Evolutionary conservation across 257 asterid species (phyloP), one percentile per base, ranked within the genome.

Genomic region (Nicotiana sylvestris): DNA sequence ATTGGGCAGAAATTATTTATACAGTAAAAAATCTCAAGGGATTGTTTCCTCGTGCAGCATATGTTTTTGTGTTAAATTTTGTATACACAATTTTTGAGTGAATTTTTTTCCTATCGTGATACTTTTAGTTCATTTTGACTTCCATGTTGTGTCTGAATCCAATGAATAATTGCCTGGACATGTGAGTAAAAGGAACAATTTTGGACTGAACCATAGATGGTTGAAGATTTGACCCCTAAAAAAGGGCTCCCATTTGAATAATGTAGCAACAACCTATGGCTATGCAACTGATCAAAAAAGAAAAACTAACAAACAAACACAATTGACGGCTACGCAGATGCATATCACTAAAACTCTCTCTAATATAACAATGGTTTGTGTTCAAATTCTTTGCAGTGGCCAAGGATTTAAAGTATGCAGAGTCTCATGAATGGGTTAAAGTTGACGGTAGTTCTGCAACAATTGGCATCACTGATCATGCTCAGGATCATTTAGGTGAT

Each of bases 381-480:
- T 27, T 66, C 12, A 51, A 16, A 18, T 17, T 8, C 9, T 60
- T 17, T 88, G 93, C 92, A 96, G 98, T 96, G 39, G 72, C 91
- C 86, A 91, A 96, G 91, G 95, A 94, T 86, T 90, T 96, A 9
- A 94, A 91, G 90, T 96, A 96, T 57, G 95, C 97, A 25, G 98
- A 96, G 64, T 87, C 97, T 69, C 99, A 96, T 62, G 98, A 93
- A 86, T 96, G 99, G 99, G 97, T 92, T 80, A 94, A 93, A 89
- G 88, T 96, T 83, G 95, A 92, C 2, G 98, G 96, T 77, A 90
- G 85, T 70, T 84, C 92, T 56, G 98, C 97, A 17, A 94, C 97
- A 65, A 85, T 96, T 32, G 99, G 98, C 86, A 96, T 96, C 76
- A 93, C 98, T 0, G 97, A 96, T 86, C 98, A 94, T 85, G 99